Conservation (phyloP, 495 filamentous ascomycete genomes). For the Annulohypoxylon stygium region DNA sequence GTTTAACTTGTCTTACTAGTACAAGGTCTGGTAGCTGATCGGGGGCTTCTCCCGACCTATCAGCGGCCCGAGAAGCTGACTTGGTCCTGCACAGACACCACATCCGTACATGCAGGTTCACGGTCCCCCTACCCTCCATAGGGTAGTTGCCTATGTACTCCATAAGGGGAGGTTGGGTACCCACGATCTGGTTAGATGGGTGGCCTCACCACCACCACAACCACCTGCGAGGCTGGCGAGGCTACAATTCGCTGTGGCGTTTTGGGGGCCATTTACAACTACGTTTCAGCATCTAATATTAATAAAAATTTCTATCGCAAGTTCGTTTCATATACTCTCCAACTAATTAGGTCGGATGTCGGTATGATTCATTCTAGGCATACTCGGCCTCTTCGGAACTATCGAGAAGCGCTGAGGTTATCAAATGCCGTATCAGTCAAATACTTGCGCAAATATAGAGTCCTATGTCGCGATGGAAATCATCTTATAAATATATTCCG, state of each 20-base stretch:
- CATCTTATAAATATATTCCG: background rate
- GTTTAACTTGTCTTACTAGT: conserved; percentile 35
- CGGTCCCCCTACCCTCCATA: conserved; percentile 21
- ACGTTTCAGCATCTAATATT: conserved; percentile 10
- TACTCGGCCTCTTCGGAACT: background rate
- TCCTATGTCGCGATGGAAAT: background rate
- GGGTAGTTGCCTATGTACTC: conserved; percentile 28
- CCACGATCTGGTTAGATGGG: conserved; percentile 40
- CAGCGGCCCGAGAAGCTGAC: background rate
- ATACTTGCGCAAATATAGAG: background rate
- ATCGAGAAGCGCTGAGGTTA: background rate
- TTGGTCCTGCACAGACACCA: conserved; percentile 12
- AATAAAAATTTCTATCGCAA: conserved; percentile 2
- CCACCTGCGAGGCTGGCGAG: conserved; percentile 43
- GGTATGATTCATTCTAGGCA: background rate
- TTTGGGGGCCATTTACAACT: conserved; percentile 34
- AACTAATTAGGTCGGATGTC: background rate
- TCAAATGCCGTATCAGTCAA: background rate
- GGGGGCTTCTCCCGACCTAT: conserved; percentile 30
- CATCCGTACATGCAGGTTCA: conserved; percentile 36
- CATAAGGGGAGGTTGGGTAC: conserved; percentile 24
- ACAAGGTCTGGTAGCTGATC: background rate
- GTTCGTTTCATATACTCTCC: background rate
- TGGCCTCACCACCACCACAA: conserved; percentile 44
- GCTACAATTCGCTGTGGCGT: conserved; percentile 23